Evolutionary conservation across 2,329 filamentous ascomycete genomes (phyloP), one percentile per base, ranked within the genome.

Genomic region (Botrytis elliptica): DNA sequence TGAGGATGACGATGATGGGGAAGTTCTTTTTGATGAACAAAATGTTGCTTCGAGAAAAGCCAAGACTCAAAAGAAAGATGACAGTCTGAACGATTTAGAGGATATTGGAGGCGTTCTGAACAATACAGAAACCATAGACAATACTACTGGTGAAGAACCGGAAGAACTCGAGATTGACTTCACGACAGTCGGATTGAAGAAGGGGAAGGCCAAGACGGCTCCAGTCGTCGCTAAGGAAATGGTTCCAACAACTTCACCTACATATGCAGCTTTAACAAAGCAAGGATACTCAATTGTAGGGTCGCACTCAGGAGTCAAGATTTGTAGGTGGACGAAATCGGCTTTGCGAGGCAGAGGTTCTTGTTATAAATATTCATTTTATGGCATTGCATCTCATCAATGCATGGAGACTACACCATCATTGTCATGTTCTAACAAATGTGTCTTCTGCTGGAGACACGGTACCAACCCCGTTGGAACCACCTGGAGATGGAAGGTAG

Each of bases 371-470:
- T 98, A 90, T 83, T 97, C 93, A 0, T 97, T 99, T 83, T 99
- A 99, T 83, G 95, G 95, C 67, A 99, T 99, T 82, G 90, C 92
- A 77, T 98, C 95, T 0, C 96, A 99, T 81, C 92, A 97, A 75
- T 99, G 95, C 83, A 99, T 99, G 96, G 95, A 99, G 84, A 95
- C 95, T 2, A 98, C 95, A 0, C 95, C 95, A 0, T 97, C 95
- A 0, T 88, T 99, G 6, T 97, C 94, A 16, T 99, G 95, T 86
- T 96, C 92, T 76, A 98, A 98, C 85, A 98, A 99, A 83, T 98
- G 96, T 82, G 94, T 99, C 77, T 99, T 98, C 83, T 99, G 95
- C 87, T 99, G 95, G 96, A 91, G 96, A 10, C 96, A 98, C 81
- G 96, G 95, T 71, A 98, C 96, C 0, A 99, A 98, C 81, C 95